A percentile compares a stretch with the other conserved stretches of the same genome.
Conservation (phyloP, 495 filamentous ascomycete species). For the Aspergillus affinis region DNA sequence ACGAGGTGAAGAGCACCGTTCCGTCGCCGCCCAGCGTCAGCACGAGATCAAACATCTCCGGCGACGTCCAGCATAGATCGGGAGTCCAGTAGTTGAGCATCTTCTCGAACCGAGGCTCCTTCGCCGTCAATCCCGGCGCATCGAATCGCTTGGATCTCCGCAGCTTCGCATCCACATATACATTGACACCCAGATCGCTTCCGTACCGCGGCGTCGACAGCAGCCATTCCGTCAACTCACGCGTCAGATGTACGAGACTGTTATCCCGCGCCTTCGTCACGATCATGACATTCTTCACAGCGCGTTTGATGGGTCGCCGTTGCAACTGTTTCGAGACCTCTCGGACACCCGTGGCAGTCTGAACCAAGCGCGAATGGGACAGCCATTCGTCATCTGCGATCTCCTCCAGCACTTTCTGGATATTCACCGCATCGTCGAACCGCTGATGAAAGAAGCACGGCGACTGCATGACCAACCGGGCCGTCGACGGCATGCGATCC, state of each 20-base stretch:
- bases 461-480: slow-evolving; percentile 70
- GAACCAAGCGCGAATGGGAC: slow-evolving; percentile 87
- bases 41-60: slow-evolving; percentile 90
- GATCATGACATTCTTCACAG: slow-evolving; percentile 90
- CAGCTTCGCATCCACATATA: slow-evolving; percentile 93
- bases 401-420: slow-evolving; percentile 93
- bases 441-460: slow-evolving; percentile 97
- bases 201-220: slow-evolving; percentile 81
- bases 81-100: slow-evolving; percentile 95
- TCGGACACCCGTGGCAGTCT: slow-evolving; percentile 90
- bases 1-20: slow-evolving; percentile 87
- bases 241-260: slow-evolving; percentile 77
- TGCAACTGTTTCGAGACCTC: slow-evolving; percentile 94
- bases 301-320: slow-evolving; percentile 80
- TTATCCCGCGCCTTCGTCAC: slow-evolving; percentile 96
- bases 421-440: slow-evolving; percentile 93
- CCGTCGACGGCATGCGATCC: slow-evolving; percentile 57
- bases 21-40: slow-evolving; percentile 91
- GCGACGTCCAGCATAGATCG: slow-evolving; percentile 84
- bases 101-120: slow-evolving; percentile 66
- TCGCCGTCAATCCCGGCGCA: slow-evolving; percentile 65
- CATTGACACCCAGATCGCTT: slow-evolving; percentile 76
- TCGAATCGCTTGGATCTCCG: slow-evolving; percentile 84
- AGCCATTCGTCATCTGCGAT: slow-evolving; percentile 85
- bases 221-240: slow-evolving; percentile 83